phyloP scores from a whole-genome alignment of 805 yeast genomes.

The Candida qinlingensis region DNA sequence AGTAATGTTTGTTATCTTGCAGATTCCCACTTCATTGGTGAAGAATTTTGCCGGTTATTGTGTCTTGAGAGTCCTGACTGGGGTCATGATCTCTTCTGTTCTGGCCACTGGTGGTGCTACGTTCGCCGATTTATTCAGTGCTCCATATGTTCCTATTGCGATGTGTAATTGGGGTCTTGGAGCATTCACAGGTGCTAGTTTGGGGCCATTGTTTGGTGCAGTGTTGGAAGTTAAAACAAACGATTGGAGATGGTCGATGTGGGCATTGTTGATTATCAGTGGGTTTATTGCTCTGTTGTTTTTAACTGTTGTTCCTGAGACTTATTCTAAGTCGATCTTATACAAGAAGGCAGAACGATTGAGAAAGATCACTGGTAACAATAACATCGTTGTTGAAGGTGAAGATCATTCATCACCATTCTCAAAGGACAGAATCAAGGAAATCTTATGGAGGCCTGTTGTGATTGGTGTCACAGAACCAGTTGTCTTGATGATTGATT shows the following conservation, averaged over 20 bases:
- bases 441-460: constrained; percentile 43
- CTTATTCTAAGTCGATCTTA: constrained; percentile 39
- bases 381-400: constrained; percentile 33
- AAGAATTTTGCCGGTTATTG: constrained; percentile 45
- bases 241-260: constrained; percentile 50
- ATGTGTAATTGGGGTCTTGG: constrained; percentile 49
- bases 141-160: constrained; percentile 40
- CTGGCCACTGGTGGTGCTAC: constrained; percentile 57
- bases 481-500: constrained; percentile 45
- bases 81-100: constrained; percentile 52
- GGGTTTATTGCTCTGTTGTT: constrained; percentile 34
- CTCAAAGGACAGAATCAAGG: constrained; percentile 20
- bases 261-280: constrained; percentile 41
- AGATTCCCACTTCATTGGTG: constrained; percentile 51
- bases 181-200: constrained; percentile 48
- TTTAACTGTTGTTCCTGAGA: constrained; percentile 43
- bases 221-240: constrained; percentile 38
- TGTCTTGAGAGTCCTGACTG: constrained; percentile 47
- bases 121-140: constrained; percentile 41
- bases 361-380: constrained; percentile 44
- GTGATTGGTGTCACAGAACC: constrained; percentile 50
- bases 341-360: constrained; percentile 43
- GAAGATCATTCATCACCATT: constrained; percentile 24
- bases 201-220: constrained; percentile 56
- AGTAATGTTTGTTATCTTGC: constrained; percentile 43